Conservation (phyloP, 2,329 filamentous ascomycete species). For the Mycocentrospora acerina region DNA sequence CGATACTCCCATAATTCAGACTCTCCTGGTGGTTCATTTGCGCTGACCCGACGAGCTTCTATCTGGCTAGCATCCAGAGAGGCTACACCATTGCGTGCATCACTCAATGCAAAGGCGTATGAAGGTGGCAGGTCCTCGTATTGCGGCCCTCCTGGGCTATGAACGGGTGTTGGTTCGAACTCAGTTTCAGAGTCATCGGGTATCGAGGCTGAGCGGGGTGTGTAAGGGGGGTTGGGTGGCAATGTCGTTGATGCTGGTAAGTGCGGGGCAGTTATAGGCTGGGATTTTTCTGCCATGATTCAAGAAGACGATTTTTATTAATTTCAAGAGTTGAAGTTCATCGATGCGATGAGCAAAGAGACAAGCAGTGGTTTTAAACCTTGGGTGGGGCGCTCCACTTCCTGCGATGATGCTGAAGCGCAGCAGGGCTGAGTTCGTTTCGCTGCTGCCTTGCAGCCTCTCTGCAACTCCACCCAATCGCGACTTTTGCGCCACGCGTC, state of each 20-base stretch:
- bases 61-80: constrained; percentile 29
- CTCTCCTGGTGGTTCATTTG: constrained; percentile 21
- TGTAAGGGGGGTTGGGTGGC: constrained; percentile 21
- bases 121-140: constrained; percentile 42
- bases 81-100: constrained; percentile 27
- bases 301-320: background rate
- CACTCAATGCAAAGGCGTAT: constrained; percentile 39
- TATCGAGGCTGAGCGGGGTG: constrained; percentile 31
- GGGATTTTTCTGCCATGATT: constrained; percentile 24
- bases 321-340: background rate
- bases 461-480: constrained; percentile 2
- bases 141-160: constrained; percentile 33
- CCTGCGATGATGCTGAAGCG: constrained; percentile 8
- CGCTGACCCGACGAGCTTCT: constrained; percentile 25
- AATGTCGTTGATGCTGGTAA: constrained; percentile 18
- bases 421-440: constrained; percentile 6
- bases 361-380: constrained; percentile 1
- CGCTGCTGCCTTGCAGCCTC: constrained; percentile 7
- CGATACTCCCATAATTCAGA: constrained; percentile 30
- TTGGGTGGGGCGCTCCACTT: constrained; percentile 3
- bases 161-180: constrained; percentile 31
- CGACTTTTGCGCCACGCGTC: constrained; percentile 4
- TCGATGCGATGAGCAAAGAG: constrained; percentile 1
- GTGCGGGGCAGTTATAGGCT: constrained; percentile 11
- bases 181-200: constrained; percentile 37